These are phyloP conservation scores for Rutstroemia sp. DNA, from an alignment of 2,329 filamentous ascomycete species.

Conservation along the genomic window DNA sequence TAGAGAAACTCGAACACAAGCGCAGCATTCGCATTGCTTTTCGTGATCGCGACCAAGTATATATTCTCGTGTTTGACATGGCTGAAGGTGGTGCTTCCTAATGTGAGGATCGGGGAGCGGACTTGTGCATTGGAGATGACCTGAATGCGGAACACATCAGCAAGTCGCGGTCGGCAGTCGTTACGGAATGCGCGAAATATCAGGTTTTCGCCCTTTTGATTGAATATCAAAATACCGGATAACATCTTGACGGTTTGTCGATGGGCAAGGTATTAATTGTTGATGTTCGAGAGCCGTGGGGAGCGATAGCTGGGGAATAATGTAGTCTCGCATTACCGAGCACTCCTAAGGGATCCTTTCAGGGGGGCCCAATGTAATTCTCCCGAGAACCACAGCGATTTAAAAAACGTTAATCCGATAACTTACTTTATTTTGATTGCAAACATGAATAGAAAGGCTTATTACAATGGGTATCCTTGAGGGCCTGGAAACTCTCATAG, in stretches of 20 bases:
- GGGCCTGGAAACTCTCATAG: too few relatives aligned
- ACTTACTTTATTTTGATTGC: too few relatives aligned
- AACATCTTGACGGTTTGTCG: conserved; percentile 58
- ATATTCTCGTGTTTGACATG: conserved; percentile 99
- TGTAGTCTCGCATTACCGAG: conserved; percentile 1
- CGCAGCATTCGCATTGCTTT: conserved; percentile 98
- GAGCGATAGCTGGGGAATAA: not conserved
- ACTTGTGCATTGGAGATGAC: conserved; percentile 98
- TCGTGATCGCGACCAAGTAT: conserved; percentile 93
- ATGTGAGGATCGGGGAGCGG: conserved; percentile 91
- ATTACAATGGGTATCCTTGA: too few relatives aligned
- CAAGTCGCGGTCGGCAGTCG: conserved; percentile 93
- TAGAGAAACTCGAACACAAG: conserved; percentile 98
- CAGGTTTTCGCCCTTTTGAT: conserved; percentile 98
- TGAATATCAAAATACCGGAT: conserved; percentile 95
- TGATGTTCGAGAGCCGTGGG: conserved; percentile 8
- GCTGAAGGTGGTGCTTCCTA: conserved; percentile 97
- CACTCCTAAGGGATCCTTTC: not conserved
- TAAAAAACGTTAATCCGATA: not conserved
- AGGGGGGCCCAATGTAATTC: not conserved
- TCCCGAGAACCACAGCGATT: not conserved
- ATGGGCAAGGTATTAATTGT: conserved; percentile 1
- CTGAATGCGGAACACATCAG: conserved; percentile 98
- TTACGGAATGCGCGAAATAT: conserved; percentile 99
- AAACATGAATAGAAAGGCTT: too few relatives aligned